These are phyloP conservation scores for Phaeophleospora eucalypticola DNA, from an alignment of 2,329 filamentous ascomycete species.

Conservation along the genomic window DNA sequence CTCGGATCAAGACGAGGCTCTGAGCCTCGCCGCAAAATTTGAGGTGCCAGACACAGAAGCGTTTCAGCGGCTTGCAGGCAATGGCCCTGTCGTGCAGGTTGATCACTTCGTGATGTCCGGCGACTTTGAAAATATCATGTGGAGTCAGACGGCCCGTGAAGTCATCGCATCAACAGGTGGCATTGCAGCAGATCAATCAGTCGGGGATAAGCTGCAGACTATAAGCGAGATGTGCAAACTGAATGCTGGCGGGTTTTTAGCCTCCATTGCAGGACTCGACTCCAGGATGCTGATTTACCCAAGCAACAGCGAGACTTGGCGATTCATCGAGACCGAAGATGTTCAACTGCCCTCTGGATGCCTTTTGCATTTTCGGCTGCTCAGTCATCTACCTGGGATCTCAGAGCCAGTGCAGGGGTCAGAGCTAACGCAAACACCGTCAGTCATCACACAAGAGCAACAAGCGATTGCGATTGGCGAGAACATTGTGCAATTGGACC, in stretches of 20 bases:
- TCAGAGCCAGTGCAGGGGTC: background rate
- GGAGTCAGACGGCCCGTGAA: constrained; percentile 6
- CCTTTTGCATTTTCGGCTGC: constrained; percentile 13
- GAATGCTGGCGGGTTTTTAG: constrained; percentile 19
- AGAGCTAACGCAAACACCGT: background rate
- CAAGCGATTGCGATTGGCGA: constrained; percentile 4
- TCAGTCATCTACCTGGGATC: constrained; percentile 6
- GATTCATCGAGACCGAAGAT: constrained; percentile 18
- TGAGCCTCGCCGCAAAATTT: constrained; percentile 5
- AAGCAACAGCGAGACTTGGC: constrained; percentile 24
- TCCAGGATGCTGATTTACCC: constrained; percentile 27
- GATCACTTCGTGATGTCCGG: constrained; percentile 14
- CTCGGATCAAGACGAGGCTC: background rate
- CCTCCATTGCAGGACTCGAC: constrained; percentile 8
- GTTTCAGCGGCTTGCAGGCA: constrained; percentile 7
- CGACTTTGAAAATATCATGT: constrained; percentile 18
- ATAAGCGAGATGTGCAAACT: constrained; percentile 23
- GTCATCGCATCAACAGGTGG: constrained; percentile 7
- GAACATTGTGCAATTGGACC: constrained; percentile 10
- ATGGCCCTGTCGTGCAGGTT: constrained; percentile 9
- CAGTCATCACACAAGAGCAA: background rate
- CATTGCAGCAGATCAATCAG: constrained; percentile 3
- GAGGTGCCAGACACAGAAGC: constrained; percentile 3
- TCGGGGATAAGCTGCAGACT: constrained; percentile 1
- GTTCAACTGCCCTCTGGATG: constrained; percentile 4